A percentile compares a stretch with the other conserved stretches of the same genome.
phyloP scores from a whole-genome alignment of 2,329 filamentous ascomycete species.

The Huntiella decipiens region DNA sequence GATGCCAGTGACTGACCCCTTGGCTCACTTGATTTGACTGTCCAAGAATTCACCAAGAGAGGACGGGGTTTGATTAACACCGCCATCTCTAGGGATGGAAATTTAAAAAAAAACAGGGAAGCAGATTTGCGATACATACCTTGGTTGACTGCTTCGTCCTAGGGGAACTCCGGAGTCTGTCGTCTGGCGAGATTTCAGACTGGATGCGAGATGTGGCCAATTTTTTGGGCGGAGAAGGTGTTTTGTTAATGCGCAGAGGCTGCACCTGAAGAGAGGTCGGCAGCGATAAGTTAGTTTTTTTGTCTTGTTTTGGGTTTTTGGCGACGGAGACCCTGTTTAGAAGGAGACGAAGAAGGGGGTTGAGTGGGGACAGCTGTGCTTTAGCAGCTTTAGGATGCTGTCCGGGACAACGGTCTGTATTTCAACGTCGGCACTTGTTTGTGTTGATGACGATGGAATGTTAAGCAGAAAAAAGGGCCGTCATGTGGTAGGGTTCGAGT shows the following conservation, averaged over 20 bases:
- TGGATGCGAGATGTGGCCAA: conserved; percentile 43
- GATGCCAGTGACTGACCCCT: no score
- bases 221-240: conserved; percentile 21
- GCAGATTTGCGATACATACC: conserved; percentile 27
- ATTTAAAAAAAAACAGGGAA: conserved; percentile 10
- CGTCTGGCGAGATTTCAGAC: conserved; percentile 72
- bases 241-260: conserved; percentile 64
- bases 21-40: no score
- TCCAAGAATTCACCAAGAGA: no score
- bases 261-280: conserved; percentile 35
- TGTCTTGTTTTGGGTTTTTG: neutral
- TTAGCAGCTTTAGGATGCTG: no score
- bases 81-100: conserved; percentile 11
- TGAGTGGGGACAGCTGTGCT: no score
- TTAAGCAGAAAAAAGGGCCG: no score
- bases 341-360: no score
- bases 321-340: no score
- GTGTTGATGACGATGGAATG: no score
- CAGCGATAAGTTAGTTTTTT: neutral
- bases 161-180: conserved; percentile 77
- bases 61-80: conserved; percentile 9
- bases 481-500: no score
- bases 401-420: no score
- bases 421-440: no score
- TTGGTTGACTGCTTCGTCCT: conserved; percentile 65